These are phyloP conservation scores for Phoma sp. DNA, from an alignment of 2,329 filamentous ascomycete species.

Conservation along the genomic window DNA sequence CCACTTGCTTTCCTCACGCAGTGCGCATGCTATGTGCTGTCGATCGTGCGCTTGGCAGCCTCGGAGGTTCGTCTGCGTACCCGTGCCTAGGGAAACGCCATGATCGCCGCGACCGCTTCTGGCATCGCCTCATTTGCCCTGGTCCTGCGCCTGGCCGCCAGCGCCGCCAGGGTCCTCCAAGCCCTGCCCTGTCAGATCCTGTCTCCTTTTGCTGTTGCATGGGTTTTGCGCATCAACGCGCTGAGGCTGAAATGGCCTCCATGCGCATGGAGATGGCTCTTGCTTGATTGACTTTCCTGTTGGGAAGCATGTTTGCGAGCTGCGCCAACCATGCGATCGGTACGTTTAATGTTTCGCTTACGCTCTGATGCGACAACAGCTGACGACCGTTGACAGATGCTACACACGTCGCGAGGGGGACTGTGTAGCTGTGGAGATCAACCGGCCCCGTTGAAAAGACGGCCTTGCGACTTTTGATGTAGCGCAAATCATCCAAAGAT, in stretches of 20 bases:
- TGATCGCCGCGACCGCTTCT: conserved; percentile 15
- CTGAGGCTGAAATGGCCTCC: background rate
- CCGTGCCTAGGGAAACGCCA: conserved; percentile 10
- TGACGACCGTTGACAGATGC: conserved; percentile 4
- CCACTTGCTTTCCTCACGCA: background rate
- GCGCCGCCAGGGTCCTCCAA: no score
- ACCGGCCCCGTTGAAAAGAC: no score
- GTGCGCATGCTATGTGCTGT: background rate
- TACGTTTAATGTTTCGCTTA: conserved; percentile 7
- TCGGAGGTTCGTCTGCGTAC: background rate
- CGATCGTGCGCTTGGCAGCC: conserved; percentile 5
- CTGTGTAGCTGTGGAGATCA: background rate
- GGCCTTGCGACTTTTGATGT: no score
- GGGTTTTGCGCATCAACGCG: background rate
- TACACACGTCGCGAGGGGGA: conserved; percentile 1
- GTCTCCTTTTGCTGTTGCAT: conserved; percentile 1
- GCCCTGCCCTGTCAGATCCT: background rate
- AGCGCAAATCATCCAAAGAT: no score
- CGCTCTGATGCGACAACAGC: conserved; percentile 7
- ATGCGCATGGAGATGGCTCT: background rate
- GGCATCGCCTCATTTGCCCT: conserved; percentile 9
- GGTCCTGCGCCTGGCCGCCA: background rate
- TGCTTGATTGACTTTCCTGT: background rate
- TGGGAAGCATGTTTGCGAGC: background rate
- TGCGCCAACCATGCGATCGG: background rate